These are phyloP conservation scores for Phytophthora foliorum DNA, from an alignment of 352 stramenopile species.

Conservation along the genomic window DNA sequence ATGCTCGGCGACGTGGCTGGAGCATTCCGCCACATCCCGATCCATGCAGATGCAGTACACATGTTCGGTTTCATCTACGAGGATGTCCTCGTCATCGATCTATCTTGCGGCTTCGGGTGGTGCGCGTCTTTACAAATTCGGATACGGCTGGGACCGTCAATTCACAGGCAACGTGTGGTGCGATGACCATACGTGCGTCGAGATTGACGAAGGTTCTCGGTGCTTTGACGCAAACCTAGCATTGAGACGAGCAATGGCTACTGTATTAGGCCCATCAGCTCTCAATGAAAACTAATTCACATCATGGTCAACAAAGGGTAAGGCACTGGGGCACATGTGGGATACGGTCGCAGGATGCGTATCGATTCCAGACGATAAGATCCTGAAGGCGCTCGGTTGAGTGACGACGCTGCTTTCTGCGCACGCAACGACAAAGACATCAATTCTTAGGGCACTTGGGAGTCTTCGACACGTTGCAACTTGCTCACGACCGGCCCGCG, in stretches of 20 bases:
- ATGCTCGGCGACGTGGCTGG: constrained; percentile 39
- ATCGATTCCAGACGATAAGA: constrained; percentile 26
- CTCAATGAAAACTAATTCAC: constrained; percentile 36
- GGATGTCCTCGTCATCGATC: constrained; percentile 31
- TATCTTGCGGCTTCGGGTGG: constrained; percentile 26
- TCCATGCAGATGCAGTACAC: constrained; percentile 19
- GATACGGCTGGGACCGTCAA: background rate
- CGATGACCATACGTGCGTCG: constrained; percentile 38
- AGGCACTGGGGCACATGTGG: constrained; percentile 21
- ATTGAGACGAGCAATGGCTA: constrained; percentile 27
- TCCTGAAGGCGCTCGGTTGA: constrained; percentile 1
- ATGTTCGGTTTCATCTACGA: constrained; percentile 26
- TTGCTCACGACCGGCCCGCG: background rate
- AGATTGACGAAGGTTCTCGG: constrained; percentile 13
- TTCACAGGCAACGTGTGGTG: constrained; percentile 36
- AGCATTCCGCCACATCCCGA: constrained; percentile 37
- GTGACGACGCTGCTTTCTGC: background rate
- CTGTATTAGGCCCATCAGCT: constrained; percentile 15
- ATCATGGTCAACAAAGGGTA: constrained; percentile 9
- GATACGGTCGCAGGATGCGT: constrained; percentile 15
- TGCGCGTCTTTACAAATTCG: constrained; percentile 32
- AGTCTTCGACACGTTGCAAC: constrained; percentile 14
- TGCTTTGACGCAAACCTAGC: constrained; percentile 26
- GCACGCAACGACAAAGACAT: background rate
- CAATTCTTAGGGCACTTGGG: background rate